phyloP scores from a whole-genome alignment of 2,329 filamentous ascomycete genomes.

The Moelleriella libera region DNA sequence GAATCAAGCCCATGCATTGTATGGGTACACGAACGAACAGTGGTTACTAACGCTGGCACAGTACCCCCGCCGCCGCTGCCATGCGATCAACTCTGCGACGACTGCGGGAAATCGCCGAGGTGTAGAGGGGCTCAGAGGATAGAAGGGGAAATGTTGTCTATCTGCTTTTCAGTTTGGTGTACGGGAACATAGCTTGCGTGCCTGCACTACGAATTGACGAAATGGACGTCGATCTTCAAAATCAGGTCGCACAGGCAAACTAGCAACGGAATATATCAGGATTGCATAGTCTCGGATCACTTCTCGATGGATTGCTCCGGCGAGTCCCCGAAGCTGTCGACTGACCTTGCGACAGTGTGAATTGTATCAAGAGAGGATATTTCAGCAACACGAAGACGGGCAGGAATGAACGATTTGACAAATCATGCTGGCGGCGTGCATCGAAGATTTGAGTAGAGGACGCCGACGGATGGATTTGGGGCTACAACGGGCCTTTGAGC shows the following conservation, averaged over 20 bases:
- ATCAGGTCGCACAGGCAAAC: constrained; percentile 20
- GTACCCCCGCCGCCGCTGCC: constrained; percentile 83
- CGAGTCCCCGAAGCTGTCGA: too few species aligned
- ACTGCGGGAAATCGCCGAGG: constrained; percentile 94
- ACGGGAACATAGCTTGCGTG: constrained; percentile 28
- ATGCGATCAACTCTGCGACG: constrained; percentile 94
- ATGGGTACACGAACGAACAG: too few species aligned
- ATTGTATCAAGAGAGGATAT: too few species aligned
- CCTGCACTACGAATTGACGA: constrained; percentile 28
- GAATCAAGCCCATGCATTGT: too few species aligned
- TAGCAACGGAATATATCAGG: background rate
- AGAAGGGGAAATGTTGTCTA: constrained; percentile 20
- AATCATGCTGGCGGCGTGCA: too few species aligned
- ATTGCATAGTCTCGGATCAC: background rate
- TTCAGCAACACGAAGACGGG: too few species aligned
- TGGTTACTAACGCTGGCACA: constrained; percentile 18
- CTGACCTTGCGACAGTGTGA: too few species aligned
- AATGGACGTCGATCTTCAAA: constrained; percentile 25
- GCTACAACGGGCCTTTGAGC: too few species aligned
- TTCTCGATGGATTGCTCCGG: too few species aligned
- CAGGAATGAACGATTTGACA: too few species aligned
- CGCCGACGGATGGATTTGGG: too few species aligned
- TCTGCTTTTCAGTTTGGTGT: constrained; percentile 32
- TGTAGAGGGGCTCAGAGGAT: constrained; percentile 40
- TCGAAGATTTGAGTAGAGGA: too few species aligned